Base-by-base conservation (phyloP, 345 rosid genomes). In the Salix exigua region DNA sequence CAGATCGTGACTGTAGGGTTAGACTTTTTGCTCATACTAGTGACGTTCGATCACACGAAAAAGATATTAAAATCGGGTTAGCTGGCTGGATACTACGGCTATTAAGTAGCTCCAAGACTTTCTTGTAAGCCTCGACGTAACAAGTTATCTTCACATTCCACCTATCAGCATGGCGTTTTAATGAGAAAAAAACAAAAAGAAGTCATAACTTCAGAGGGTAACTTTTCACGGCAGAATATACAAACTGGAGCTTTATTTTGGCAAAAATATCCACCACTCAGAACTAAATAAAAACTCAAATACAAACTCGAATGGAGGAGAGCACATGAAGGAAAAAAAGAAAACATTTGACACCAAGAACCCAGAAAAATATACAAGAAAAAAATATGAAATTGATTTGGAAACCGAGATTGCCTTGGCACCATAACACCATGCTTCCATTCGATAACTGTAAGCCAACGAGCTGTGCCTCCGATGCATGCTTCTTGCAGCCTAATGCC, bases 401-500 rank as follows among this genome's bases (percentile, higher is more conserved):
- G 63, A 58, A 58, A 58, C 63, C 12, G 28, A 23, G 63, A 58
- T 58, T 25, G 63, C 63, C 28, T 23, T 66, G 75, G 73, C 75
- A 28, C 73, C 69, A 58, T 2, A 46, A 50, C 55, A 62, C 71
- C 67, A 61, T 18, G 61, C 63, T 35, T 60, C 66, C 75, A n/a
- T 30, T 81, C 14, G 67, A 60, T 71, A 16, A 64, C 16, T 69
- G 50, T 25, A 7, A 72, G 40, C 79, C 48, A 4, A 33, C 64
- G 30, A 38, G 38, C 53, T 28, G 55, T 26, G 2, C 48, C 38
- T 79, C 62, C 12, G 53, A 21, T 70, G 55, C 78, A 33, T 66
- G 66, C 74, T 80, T 71, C 79, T 37, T 66, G 68, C 79, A 21
- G 82, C 78, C 60, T 26, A 66, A 65, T 71, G 62, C 58, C 68